Evolutionary conservation across 2,329 filamentous ascomycete genomes (phyloP).

Genomic region (Neonectria neomacrospora): DNA sequence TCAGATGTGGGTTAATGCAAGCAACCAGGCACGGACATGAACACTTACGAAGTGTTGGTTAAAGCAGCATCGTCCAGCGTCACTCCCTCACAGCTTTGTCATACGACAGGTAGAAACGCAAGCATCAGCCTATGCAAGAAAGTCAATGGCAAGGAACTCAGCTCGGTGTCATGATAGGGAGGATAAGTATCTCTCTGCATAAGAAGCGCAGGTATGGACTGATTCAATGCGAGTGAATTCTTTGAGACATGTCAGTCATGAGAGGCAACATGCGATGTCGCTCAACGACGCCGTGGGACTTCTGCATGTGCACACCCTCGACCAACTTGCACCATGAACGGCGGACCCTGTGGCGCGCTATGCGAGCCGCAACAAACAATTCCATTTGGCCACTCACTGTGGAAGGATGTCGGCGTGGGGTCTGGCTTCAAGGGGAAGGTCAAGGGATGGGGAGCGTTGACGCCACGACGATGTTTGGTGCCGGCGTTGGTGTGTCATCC

Average conservation of each 20-base stretch:
- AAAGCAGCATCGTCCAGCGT: not conserved
- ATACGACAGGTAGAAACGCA: constrained; percentile 13
- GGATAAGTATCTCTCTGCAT: constrained; percentile 9
- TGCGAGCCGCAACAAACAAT: constrained; percentile 29
- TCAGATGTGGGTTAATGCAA: not conserved
- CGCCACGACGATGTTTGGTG: constrained; percentile 14
- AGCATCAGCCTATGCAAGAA: constrained; percentile 6
- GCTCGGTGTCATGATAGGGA: constrained; percentile 8
- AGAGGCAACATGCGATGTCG: constrained; percentile 31
- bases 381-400: constrained; percentile 20
- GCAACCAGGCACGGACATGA: not conserved
- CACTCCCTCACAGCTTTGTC: not conserved
- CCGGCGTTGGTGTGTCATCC: constrained; percentile 5
- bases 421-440: not conserved
- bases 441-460: constrained; percentile 14
- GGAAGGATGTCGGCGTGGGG: not conserved
- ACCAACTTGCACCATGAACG: constrained; percentile 37
- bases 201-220: constrained; percentile 25
- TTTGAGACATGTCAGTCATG: constrained; percentile 35
- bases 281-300: constrained; percentile 29
- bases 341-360: constrained; percentile 39
- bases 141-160: not conserved
- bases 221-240: constrained; percentile 31
- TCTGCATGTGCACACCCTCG: constrained; percentile 38
- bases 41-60: not conserved